Conservation (phyloP, 257 asterid genomes). For the Solanum raphanifolium region DNA sequence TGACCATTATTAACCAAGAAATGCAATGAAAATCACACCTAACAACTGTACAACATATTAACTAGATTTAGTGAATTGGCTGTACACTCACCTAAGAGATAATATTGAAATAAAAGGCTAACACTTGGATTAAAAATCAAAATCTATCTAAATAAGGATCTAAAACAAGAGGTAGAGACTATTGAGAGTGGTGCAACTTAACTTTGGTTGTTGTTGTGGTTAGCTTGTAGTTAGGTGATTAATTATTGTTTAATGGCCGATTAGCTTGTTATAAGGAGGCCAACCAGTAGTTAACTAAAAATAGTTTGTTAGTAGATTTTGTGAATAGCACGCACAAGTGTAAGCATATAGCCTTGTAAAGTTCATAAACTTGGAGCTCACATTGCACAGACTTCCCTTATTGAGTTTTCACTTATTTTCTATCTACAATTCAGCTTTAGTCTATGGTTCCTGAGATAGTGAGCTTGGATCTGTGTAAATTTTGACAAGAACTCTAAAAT, state of each 20-base stretch:
- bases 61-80: neutral
- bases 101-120: neutral
- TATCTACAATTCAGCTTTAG: neutral
- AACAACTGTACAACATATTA: neutral
- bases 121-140: neutral
- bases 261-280: neutral
- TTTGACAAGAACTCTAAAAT: neutral
- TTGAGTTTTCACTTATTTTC: neutral
- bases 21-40: neutral
- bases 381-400: neutral
- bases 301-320: neutral
- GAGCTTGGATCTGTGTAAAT: neutral
- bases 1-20: neutral
- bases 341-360: neutral
- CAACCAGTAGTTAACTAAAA: neutral
- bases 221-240: neutral
- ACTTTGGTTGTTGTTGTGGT: neutral
- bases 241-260: neutral
- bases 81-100: neutral
- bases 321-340: neutral
- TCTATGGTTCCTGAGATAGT: neutral
- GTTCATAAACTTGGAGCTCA: neutral
- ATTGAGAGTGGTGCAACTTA: neutral
- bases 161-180: neutral
- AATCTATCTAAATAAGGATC: neutral